Conservation (phyloP, 176 grass and related monocot genomes). For the Metroxylon sagu region DNA sequence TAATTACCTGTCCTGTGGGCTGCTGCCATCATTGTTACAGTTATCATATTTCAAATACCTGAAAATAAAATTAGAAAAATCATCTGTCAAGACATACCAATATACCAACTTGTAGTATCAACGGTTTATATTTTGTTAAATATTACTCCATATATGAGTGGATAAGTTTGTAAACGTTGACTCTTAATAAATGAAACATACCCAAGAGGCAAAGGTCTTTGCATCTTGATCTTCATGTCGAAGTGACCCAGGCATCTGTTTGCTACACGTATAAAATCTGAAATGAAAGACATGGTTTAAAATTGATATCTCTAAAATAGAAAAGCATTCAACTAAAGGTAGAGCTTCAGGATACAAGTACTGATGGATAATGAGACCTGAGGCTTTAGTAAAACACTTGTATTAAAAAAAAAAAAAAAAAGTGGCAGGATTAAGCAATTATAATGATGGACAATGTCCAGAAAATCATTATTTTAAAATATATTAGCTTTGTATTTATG, state of each 20-base stretch:
- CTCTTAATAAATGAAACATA: constrained; percentile 8
- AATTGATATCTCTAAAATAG: neutral
- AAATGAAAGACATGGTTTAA: neutral
- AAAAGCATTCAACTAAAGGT: neutral
- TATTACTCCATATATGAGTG: no score
- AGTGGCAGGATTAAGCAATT: no score
- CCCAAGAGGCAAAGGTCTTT: constrained; percentile 32
- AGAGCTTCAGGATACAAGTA: neutral
- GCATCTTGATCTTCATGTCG: constrained; percentile 43
- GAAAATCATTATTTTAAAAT: no score
- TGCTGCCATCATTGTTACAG: neutral
- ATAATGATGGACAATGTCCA: no score
- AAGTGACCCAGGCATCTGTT: constrained; percentile 36
- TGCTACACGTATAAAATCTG: constrained; percentile 41
- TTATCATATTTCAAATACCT: constrained; percentile 20
- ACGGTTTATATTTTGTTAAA: no score
- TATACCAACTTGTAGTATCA: neutral
- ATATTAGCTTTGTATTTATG: no score
- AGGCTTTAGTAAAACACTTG: no score
- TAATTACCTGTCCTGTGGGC: constrained; percentile 3
- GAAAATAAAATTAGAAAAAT: neutral
- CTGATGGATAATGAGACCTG: no score
- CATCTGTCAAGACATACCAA: neutral
- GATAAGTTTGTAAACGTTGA: no score
- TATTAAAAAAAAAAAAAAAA: no score